Evolutionary conservation across 129 eudicot species (phyloP).

Genomic region (Rutidosis leptorrhynchoides): DNA sequence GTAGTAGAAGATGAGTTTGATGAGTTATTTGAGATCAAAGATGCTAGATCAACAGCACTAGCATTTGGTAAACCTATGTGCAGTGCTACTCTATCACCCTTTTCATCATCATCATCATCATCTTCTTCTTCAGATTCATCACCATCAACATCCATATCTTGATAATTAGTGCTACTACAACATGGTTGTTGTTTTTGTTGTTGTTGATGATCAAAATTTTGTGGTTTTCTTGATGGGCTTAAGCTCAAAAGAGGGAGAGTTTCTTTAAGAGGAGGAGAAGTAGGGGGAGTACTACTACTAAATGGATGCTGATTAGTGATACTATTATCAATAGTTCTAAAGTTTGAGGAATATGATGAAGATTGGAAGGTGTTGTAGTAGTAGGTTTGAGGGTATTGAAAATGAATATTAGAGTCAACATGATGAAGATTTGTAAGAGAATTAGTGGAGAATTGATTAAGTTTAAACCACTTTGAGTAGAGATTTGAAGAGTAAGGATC

Average conservation of each 20-base stretch:
- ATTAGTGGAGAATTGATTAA: conserved; percentile 39
- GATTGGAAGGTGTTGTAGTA: conserved; percentile 25
- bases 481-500: conserved; percentile 62
- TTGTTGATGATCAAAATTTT: conserved; percentile 23
- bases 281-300: conserved; percentile 46
- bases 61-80: conserved; percentile 92
- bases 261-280: conserved; percentile 79
- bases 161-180: conserved; percentile 17
- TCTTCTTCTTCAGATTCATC: conserved; percentile 11
- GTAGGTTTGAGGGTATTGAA: conserved; percentile 31
- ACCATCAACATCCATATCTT: conserved; percentile 43
- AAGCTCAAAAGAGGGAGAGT: conserved; percentile 76
- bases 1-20: conserved; percentile 40
- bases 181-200: conserved; percentile 20
- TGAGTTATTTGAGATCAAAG: conserved; percentile 31
- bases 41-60: conserved; percentile 78
- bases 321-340: conserved; percentile 10
- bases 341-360: conserved; percentile 23
- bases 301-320: conserved; percentile 25
- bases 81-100: conserved; percentile 65
- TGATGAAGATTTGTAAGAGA: conserved; percentile 25
- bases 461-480: conserved; percentile 58
- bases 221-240: conserved; percentile 46
- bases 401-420: conserved; percentile 22
- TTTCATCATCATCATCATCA: conserved; percentile 35